These are phyloP conservation scores for Fusarium pseudoanthophilum DNA, from an alignment of 2,329 filamentous ascomycete genomes.

Conservation along the genomic window DNA sequence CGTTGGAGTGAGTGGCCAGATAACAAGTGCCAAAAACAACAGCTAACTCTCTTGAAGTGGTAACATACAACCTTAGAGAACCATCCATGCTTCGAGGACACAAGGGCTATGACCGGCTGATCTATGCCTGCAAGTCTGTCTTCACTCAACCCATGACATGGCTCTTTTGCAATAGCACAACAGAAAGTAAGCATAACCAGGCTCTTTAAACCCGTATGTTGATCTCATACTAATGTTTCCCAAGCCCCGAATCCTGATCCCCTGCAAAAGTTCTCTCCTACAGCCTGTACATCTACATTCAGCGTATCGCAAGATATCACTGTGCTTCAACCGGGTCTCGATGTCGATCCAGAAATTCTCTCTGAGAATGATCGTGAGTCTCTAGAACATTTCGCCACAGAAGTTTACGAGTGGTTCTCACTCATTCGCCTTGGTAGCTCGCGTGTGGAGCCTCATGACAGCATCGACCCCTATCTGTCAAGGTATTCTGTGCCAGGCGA, in stretches of 20 bases:
- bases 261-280: constrained; percentile 58
- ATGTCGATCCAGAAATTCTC: constrained; percentile 43
- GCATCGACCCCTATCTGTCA: constrained; percentile 75
- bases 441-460: constrained; percentile 66
- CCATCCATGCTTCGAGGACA: constrained; percentile 85
- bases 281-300: constrained; percentile 52
- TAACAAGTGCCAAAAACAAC: background rate
- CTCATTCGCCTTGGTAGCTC: constrained; percentile 74
- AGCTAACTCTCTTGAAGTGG: constrained; percentile 62
- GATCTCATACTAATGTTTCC: constrained; percentile 37
- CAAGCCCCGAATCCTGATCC: constrained; percentile 62
- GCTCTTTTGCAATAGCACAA: constrained; percentile 76
- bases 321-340: constrained; percentile 41
- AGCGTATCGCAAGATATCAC: constrained; percentile 28
- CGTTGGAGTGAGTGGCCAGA: constrained; percentile 72
- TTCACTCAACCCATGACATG: constrained; percentile 75
- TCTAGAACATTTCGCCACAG: constrained; percentile 71
- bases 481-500: constrained; percentile 69
- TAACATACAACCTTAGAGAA: constrained; percentile 79
- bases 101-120: constrained; percentile 81
- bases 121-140: constrained; percentile 83
- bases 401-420: constrained; percentile 79
- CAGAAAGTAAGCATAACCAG: constrained; percentile 37
- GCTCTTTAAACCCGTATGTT: background rate
- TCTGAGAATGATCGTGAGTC: constrained; percentile 55